These are phyloP conservation scores for Blastomyces gilchristii DNA, from an alignment of 2,329 filamentous ascomycete species.

Conservation along the genomic window DNA sequence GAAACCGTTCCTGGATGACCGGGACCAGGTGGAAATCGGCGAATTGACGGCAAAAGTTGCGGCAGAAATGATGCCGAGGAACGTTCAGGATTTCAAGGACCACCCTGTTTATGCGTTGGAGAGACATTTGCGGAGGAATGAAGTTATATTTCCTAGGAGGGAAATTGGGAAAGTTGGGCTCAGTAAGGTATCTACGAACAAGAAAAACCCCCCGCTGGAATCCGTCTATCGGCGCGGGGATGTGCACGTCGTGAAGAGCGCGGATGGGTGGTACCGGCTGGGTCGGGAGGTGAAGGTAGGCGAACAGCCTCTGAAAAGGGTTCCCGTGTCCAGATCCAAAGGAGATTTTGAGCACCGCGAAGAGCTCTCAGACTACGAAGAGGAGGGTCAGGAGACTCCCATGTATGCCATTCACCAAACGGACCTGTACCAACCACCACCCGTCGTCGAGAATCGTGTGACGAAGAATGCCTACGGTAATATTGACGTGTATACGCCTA, in stretches of 20 bases:
- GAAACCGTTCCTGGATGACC: slow-evolving; percentile 43
- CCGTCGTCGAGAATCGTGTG: slow-evolving; percentile 62
- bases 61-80: slow-evolving; percentile 73
- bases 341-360: background rate
- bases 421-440: slow-evolving; percentile 61
- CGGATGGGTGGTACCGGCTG: slow-evolving; percentile 82
- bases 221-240: slow-evolving; percentile 73
- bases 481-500: slow-evolving; percentile 53
- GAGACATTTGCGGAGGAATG: slow-evolving; percentile 70
- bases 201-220: slow-evolving; percentile 52
- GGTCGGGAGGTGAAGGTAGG: slow-evolving; percentile 68
- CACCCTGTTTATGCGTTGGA: slow-evolving; percentile 78
- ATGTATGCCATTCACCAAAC: slow-evolving; percentile 55
- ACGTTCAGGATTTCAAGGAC: slow-evolving; percentile 76
- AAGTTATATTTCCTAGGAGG: slow-evolving; percentile 65
- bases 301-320: slow-evolving; percentile 72
- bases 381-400: slow-evolving; percentile 43
- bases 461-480: slow-evolving; percentile 54
- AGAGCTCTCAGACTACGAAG: slow-evolving; percentile 23
- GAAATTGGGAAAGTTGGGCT: slow-evolving; percentile 66
- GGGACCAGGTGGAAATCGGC: slow-evolving; percentile 75
- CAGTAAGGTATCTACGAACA: slow-evolving; percentile 34
- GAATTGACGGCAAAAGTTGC: slow-evolving; percentile 62
- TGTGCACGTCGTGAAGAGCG: slow-evolving; percentile 65
- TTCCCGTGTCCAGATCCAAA: slow-evolving; percentile 27